Base-by-base conservation (phyloP, 805 yeast genomes). In the Yarrowia keelungensis region DNA sequence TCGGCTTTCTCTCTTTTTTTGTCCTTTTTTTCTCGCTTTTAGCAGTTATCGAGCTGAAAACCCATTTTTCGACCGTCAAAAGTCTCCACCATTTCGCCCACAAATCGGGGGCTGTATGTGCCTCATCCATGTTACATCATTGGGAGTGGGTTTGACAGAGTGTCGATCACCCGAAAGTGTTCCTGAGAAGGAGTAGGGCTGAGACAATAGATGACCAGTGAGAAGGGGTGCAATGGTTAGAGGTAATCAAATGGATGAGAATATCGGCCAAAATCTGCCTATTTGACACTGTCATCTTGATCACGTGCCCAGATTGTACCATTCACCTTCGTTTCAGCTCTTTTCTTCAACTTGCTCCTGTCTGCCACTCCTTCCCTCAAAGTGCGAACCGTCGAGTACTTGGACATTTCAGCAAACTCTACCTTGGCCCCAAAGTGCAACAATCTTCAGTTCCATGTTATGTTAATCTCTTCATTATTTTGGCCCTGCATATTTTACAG, bases 351-450 rank as follows among this genome's bases (percentile, higher is more conserved):
- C 32, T 26, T 26, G 3, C 32, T 26, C 32, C 32, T 26, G 32
- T 26, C 32, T 26, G 32, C 7, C 32, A 26, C 32, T 26, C 32
- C 32, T 3, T 26, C 32, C 32, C 32, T 26, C 12, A 38, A 53
- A 56, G 64, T 56, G 64, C 64, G 64, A 32, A 32, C 64, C 49
- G 26, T n/a, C 64, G 39, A 1, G 22, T 56, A 42, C 49, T 56
- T 56, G 64, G 49, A 56, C 9, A 56, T 56, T 56, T 56, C n/a
- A 26, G 47, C 49, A 32, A 56, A 42, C 49, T 56, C 47, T 56
- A 32, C 26, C 26, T 2, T 8, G 2, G 53, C 39, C 35, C 5
- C 32, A 36, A 14, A n/a, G 9, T 8, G 14, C 12, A 5, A 19
- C 16, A 11, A 19, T 50, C 26, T 35, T 36, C 26, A 26, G 32